Evolutionary conservation across 148 eudicot species (phyloP).

Genomic region (Simmondsia chinensis): DNA sequence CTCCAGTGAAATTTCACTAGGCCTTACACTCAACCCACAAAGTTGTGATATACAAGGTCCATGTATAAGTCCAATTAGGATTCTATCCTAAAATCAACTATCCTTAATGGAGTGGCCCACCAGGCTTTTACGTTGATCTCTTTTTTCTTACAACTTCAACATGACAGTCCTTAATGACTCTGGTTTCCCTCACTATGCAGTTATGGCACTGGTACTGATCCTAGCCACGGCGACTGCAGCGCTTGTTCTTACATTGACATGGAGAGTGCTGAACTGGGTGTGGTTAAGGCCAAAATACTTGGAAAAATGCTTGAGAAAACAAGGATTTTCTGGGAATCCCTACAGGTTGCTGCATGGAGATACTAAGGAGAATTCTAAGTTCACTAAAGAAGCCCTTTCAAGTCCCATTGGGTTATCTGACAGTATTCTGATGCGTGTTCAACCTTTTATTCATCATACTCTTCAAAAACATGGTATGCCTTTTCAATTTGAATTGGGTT

Average conservation of each 20-base stretch:
- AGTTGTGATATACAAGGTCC: too few species aligned
- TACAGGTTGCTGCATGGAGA: constrained; percentile 28
- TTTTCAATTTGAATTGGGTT: background rate
- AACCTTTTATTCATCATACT: constrained; percentile 17
- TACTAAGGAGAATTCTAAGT: constrained; percentile 14
- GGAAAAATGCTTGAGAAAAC: constrained; percentile 17
- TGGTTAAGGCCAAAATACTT: constrained; percentile 23
- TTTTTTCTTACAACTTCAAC: too few species aligned
- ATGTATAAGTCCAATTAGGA: too few species aligned
- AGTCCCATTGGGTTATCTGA: constrained; percentile 14
- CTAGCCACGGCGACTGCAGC: constrained; percentile 4
- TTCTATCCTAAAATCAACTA: too few species aligned
- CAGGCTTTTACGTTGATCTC: too few species aligned
- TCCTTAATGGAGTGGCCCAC: background rate
- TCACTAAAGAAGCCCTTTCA: constrained; percentile 18
- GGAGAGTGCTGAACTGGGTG: constrained; percentile 23
- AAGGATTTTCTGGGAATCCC: constrained; percentile 19
- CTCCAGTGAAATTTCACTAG: too few species aligned
- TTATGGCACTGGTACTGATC: too few species aligned
- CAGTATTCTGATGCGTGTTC: constrained; percentile 17
- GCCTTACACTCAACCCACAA: too few species aligned
- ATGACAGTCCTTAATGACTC: too few species aligned
- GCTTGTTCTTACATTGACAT: constrained; percentile 5
- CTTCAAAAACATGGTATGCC: constrained; percentile 14
- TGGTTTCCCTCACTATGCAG: too few species aligned